Percentiles rank a stretch among this genome's conserved stretches.
Conservation (phyloP, 2,329 filamentous ascomycete species). For the Aureobasidium melanogenum region DNA sequence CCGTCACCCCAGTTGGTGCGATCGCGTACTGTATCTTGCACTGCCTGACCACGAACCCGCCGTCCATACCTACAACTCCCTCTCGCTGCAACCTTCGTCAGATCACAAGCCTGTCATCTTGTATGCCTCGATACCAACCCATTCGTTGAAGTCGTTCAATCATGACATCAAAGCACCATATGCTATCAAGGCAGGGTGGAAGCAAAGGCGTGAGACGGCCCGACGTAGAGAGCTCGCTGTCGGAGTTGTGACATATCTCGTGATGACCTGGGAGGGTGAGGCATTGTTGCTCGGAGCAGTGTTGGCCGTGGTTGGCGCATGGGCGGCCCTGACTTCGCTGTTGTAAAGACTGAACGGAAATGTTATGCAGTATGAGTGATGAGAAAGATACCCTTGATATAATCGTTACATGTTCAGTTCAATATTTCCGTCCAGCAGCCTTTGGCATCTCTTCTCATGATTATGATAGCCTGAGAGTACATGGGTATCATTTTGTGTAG, state of each 20-base stretch:
- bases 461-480: background rate
- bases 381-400: background rate
- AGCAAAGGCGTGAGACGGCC: conserved; percentile 42
- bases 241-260: conserved; percentile 49
- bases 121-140: conserved; percentile 53
- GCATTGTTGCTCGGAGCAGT: conserved; percentile 26
- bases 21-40: conserved; percentile 69
- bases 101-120: conserved; percentile 83
- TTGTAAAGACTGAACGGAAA: background rate
- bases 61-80: conserved; percentile 57
- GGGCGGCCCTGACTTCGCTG: conserved; percentile 19
- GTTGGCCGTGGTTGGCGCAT: conserved; percentile 24
- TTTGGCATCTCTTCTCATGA: no score
- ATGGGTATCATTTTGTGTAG: background rate
- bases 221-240: conserved; percentile 51
- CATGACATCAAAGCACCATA: conserved; percentile 36
- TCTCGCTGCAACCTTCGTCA: conserved; percentile 72
- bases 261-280: conserved; percentile 38
- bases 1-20: conserved; percentile 88
- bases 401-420: background rate
- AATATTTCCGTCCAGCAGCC: background rate
- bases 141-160: conserved; percentile 24
- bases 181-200: conserved; percentile 49
- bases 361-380: background rate
- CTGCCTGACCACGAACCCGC: conserved; percentile 44